Evolutionary conservation across 1,284 basidiomycete species (phyloP).

Genomic region (Phellopilus nigrolimitatus): DNA sequence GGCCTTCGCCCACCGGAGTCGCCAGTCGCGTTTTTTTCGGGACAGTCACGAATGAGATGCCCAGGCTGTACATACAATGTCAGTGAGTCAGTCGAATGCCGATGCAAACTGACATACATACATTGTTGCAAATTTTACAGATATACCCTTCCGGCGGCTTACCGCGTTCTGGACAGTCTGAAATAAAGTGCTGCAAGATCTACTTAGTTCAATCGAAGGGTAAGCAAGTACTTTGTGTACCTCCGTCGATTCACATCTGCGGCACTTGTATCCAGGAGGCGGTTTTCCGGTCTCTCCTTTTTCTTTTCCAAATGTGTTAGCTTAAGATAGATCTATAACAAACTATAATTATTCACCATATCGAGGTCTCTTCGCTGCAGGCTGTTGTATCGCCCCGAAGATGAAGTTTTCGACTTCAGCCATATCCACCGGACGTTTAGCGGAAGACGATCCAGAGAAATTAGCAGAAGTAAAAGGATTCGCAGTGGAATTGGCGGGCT

Average conservation of each 20-base stretch:
- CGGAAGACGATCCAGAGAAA: conserved; percentile 27
- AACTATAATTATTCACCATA: conserved; percentile 38
- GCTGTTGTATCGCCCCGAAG: conserved; percentile 55
- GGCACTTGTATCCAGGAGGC: conserved; percentile 71
- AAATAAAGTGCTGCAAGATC: conserved; percentile 62
- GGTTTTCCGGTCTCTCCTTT: conserved; percentile 49
- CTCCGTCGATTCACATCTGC: conserved; percentile 69
- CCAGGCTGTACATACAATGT: conserved; percentile 45
- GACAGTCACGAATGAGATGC: conserved; percentile 85
- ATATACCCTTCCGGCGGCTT: conserved; percentile 81
- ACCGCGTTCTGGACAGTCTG: conserved; percentile 64
- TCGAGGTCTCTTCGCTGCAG: conserved; percentile 41
- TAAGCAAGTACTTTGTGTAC: conserved; percentile 34
- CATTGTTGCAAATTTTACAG: conserved; percentile 77
- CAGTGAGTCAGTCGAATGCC: conserved; percentile 9
- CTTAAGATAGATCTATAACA: background rate
- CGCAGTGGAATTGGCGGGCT: conserved; percentile 62
- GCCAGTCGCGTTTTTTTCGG: conserved; percentile 65
- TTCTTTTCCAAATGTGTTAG: conserved; percentile 27
- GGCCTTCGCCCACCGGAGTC: conserved; percentile 78
- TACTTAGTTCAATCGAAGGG: conserved; percentile 3
- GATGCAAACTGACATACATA: conserved; percentile 25
- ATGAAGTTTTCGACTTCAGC: conserved; percentile 58
- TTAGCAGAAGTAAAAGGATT: conserved; percentile 61
- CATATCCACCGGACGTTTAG: conserved; percentile 52